Base-by-base conservation (phyloP, 306 rosid genomes). In the Glycine tomentella region DNA sequence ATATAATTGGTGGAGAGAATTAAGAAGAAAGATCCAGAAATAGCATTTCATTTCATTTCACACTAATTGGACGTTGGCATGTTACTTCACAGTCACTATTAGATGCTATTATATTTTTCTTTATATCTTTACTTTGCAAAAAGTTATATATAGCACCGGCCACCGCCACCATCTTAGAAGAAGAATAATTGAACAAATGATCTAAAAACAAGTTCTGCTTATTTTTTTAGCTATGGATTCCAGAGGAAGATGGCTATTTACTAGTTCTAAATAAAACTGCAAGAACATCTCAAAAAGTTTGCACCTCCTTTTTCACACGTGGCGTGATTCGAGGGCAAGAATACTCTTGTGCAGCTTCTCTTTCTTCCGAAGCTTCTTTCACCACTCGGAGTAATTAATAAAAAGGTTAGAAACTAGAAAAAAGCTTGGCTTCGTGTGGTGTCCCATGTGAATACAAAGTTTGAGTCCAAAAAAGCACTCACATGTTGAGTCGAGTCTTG, bases 11-110 rank as follows among this genome's bases (percentile, higher is more conserved):
- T 72, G 79, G 63, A 84, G 81, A 75, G 75, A 80, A 82, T 33
- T 77, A 53, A 79, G 63, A 84, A 50, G 89, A 86, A 82, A 68
- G 76, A 13, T 84, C 87, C 20, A 82, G 77, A 85, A 72, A 31
- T 57, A 11, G 57, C 81, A 63, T 53, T 59, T 80, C 34, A 46
- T 58, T 67, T 80, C 73, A 69, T 45, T 56, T 78, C 86, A 61
- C 76, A 59, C 52, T 72, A 58, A 59, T 85, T 85, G 83, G 80
- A 74, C 2, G 34, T 74, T 74, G 75, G 53, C 53, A 53, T 52
- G 69, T 74, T 62, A 62, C 80, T 86, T 86, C 52, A 17, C 20
- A 11, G 7, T 61, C 81, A 74, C 75, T 42, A 34, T 64, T 38
- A 56, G 77, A 82, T 78, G 74, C 83, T 73, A 48, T 68, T 56